A percentile compares a stretch with the other conserved stretches of the same genome.
These are phyloP conservation scores for Phalaenopsis equestris DNA, from an alignment of 106 monocot genomes.

Conservation along the genomic window DNA sequence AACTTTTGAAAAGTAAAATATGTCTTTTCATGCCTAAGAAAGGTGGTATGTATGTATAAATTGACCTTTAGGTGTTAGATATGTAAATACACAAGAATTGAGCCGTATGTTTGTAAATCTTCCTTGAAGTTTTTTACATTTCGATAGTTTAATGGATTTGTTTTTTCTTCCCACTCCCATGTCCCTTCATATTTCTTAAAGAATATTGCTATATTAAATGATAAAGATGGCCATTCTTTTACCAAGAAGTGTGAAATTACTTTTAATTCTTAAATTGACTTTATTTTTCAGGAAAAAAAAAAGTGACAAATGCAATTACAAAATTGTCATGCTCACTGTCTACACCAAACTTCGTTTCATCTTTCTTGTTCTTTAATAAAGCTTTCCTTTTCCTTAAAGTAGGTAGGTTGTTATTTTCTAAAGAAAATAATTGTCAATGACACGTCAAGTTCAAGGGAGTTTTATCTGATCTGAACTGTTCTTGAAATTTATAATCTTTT, in stretches of 20 bases:
- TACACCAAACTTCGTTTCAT: background rate
- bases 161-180: background rate
- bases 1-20: too few relatives aligned
- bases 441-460: background rate
- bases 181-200: background rate
- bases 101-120: too few relatives aligned
- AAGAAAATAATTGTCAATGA: too few relatives aligned
- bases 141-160: background rate
- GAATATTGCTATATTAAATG: background rate
- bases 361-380: background rate
- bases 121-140: too few relatives aligned
- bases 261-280: background rate
- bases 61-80: too few relatives aligned
- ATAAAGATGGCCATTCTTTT: background rate
- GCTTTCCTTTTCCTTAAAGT: too few relatives aligned
- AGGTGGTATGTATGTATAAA: too few relatives aligned
- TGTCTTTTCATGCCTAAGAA: too few relatives aligned
- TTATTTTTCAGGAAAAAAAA: background rate
- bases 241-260: background rate
- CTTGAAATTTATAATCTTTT: background rate
- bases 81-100: too few relatives aligned
- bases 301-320: background rate
- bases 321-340: background rate
- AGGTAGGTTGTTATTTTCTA: too few relatives aligned
- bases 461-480: background rate